Evolutionary conservation across 2,329 filamentous ascomycete species (phyloP).

Genomic region (Arachnomyces sp.): DNA sequence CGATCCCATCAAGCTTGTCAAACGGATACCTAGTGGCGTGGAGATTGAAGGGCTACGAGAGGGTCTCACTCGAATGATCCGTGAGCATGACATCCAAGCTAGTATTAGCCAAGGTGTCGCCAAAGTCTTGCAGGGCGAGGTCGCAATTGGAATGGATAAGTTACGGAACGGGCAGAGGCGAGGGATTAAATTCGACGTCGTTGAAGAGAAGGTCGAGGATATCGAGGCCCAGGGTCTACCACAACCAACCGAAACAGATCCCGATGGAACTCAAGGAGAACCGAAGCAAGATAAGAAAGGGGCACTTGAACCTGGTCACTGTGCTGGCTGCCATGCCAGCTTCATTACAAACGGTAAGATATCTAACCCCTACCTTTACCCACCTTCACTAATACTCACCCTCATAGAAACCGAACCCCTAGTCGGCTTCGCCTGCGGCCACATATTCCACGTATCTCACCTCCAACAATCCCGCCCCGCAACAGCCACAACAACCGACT

Average conservation of each 20-base stretch:
- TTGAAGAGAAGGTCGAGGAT: constrained; percentile 18
- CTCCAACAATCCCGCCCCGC: constrained; percentile 37
- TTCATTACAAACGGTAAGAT: constrained; percentile 32
- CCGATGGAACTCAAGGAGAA: not conserved
- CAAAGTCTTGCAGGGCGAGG: constrained; percentile 76
- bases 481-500: constrained; percentile 14
- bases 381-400: not conserved
- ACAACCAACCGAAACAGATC: constrained; percentile 1
- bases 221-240: not conserved
- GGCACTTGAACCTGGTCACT: constrained; percentile 21
- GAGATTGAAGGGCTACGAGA: constrained; percentile 87
- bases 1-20: constrained; percentile 81
- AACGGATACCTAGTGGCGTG: constrained; percentile 82
- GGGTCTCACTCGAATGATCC: constrained; percentile 80
- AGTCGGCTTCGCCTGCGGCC: constrained; percentile 60
- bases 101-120: constrained; percentile 88
- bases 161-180: constrained; percentile 71
- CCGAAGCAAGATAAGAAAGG: constrained; percentile 1
- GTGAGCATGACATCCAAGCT: constrained; percentile 91
- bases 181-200: constrained; percentile 81
- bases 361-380: not conserved
- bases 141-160: constrained; percentile 71
- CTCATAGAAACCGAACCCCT: constrained; percentile 46
- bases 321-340: constrained; percentile 30
- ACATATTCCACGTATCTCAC: constrained; percentile 58